A percentile compares a stretch with the other conserved stretches of the same genome.
Conservation (phyloP, 1,139 yeast genomes). For the Geotrichum cucujoidarum region DNA sequence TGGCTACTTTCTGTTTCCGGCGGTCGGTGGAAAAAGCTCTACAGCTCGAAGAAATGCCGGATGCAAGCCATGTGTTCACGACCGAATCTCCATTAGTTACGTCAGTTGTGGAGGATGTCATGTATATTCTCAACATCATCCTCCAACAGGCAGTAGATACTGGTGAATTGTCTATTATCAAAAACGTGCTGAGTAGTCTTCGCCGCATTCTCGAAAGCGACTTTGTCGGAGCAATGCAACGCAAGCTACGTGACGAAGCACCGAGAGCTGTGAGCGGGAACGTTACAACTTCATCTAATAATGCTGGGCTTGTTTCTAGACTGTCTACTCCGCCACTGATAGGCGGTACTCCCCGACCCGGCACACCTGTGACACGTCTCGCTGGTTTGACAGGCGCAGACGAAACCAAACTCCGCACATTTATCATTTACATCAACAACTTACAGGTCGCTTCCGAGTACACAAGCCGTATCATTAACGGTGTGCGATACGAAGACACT, state of each 20-base stretch:
- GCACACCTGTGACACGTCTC: constrained; percentile 14
- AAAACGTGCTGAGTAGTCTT: constrained; percentile 45
- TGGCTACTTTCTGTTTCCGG: constrained; percentile 64
- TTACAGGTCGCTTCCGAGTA: constrained; percentile 56
- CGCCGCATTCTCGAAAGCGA: constrained; percentile 46
- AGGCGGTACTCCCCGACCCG: background rate
- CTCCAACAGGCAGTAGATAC: constrained; percentile 56
- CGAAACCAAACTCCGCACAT: constrained; percentile 44
- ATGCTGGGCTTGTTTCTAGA: constrained; percentile 20
- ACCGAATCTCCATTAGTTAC: constrained; percentile 64
- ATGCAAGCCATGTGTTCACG: constrained; percentile 30
- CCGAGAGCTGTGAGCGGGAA: constrained; percentile 27
- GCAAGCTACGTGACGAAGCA: constrained; percentile 50
- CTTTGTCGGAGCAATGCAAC: constrained; percentile 45
- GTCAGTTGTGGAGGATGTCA: constrained; percentile 81
- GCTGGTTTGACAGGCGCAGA: constrained; percentile 34
- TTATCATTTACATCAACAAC: constrained; percentile 55
- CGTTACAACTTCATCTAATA: constrained; percentile 22
- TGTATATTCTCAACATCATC: constrained; percentile 65
- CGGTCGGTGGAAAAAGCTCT: constrained; percentile 80
- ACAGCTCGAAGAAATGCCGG: constrained; percentile 71
- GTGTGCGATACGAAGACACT: constrained; percentile 36
- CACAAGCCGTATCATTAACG: constrained; percentile 45
- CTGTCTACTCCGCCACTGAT: constrained; percentile 22
- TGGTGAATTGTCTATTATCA: constrained; percentile 53